Evolutionary conservation across 192 early-diverging fungal genomes (phyloP), one percentile per base, ranked within the genome.

Genomic region (Globomyces pollinis-pini): DNA sequence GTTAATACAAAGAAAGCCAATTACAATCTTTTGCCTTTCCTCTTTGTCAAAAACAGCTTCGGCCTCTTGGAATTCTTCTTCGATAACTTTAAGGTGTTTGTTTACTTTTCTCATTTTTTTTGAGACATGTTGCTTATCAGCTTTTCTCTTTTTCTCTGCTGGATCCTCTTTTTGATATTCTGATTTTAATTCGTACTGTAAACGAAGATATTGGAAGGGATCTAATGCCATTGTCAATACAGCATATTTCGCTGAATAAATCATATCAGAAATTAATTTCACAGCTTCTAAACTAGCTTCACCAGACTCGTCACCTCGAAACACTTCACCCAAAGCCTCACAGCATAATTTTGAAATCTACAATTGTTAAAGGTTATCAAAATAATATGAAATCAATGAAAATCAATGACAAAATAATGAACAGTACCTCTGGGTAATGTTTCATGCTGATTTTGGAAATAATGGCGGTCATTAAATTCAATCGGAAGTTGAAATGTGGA

Each of bases 401-500:
- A n/a, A n/a, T n/a, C n/a, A n/a, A n/a, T n/a, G n/a, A n/a, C n/a
- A n/a, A n/a, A n/a, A n/a, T n/a, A 12, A 49, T 11, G 12, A 15
- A 43, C 0, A 0, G 24, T 18, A 73, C 55, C 26, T 75, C 70
- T 43, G 67, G 75, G 60, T 59, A 85, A 68, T 59, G 80, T 73
- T 50, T 73, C 35, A 44, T 61, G 57, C 77, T 86, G 80, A 93
- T 89, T 43, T 86, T 83, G 15, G 78, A 73, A 5, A 96, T 83
- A 26, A 96, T 65, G 1, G 88, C 81, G 2, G 85, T 87, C 75
- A 98, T 79, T 30, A 98, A 65, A 61, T 98, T 92, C 38, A 86
- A 67, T 39, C 94, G 85, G 65, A 91, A 98, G 76, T 98, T 98
- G 74, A 98, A 98, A 67, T 96, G 94, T 15, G 96, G 84, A 12